Conservation (phyloP, 306 rosid genomes). For the Cicer yamashitae region DNA sequence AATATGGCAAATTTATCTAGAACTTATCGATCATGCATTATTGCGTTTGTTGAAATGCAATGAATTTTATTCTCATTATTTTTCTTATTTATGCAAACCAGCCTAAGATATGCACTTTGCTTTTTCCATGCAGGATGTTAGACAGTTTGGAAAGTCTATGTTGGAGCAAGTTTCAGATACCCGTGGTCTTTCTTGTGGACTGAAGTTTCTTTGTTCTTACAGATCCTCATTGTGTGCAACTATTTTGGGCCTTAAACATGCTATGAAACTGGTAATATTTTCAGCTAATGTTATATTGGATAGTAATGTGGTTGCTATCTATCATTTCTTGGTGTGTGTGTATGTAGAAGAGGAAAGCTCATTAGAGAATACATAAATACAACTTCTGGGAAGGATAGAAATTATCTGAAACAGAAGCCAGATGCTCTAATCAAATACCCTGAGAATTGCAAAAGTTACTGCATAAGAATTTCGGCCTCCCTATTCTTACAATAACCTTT, state of each 20-base stretch:
- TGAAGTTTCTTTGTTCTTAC: slow-evolving; percentile 84
- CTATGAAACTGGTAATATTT: slow-evolving; percentile 80
- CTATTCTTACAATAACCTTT: not conserved
- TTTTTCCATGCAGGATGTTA: slow-evolving; percentile 60
- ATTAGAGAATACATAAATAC: slow-evolving; percentile 26
- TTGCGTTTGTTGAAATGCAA: slow-evolving; percentile 35
- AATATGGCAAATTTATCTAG: slow-evolving; percentile 41
- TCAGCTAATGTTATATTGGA: slow-evolving; percentile 42
- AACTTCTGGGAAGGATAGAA: slow-evolving; percentile 20
- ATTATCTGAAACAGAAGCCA: slow-evolving; percentile 27
- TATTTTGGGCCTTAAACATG: slow-evolving; percentile 83
- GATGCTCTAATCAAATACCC: slow-evolving; percentile 37
- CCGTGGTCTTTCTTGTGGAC: slow-evolving; percentile 81
- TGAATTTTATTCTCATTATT: slow-evolving; percentile 31
- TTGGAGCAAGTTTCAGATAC: slow-evolving; percentile 87
- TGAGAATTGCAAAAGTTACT: slow-evolving; percentile 3
- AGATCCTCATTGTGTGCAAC: slow-evolving; percentile 61
- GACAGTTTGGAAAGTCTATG: slow-evolving; percentile 90
- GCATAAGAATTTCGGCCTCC: slow-evolving; percentile 8
- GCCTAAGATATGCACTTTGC: slow-evolving; percentile 13
- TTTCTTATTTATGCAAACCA: slow-evolving; percentile 34
- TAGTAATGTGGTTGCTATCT: slow-evolving; percentile 35
- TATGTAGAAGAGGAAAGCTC: slow-evolving; percentile 9
- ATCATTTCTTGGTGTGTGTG: slow-evolving; percentile 23
- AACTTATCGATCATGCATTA: slow-evolving; percentile 19